Evolutionary conservation across 1,139 yeast genomes (phyloP).

Genomic region (Arxiozyma telluris): DNA sequence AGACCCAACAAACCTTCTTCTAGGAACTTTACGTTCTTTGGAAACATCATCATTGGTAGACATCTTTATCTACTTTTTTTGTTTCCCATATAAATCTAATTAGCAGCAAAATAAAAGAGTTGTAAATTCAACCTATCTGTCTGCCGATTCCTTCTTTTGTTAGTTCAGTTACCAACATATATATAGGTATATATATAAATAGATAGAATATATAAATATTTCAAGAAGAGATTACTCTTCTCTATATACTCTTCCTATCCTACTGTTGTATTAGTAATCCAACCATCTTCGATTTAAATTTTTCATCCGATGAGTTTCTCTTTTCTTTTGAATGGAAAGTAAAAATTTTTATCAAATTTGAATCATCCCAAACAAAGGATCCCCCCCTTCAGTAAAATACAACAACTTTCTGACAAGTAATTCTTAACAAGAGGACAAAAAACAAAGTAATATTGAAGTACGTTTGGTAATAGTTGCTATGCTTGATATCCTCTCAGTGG

Average conservation of each 20-base stretch:
- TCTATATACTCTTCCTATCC: neutral
- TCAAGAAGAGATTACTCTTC: neutral
- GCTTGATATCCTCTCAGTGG: neutral
- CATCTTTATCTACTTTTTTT: neutral
- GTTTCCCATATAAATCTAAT: neutral
- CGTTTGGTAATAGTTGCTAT: neutral
- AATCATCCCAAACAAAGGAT: neutral
- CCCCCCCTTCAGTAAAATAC: neutral
- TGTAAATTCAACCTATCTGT: neutral
- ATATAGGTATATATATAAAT: too few relatives aligned
- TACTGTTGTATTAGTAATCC: neutral
- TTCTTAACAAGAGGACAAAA: neutral
- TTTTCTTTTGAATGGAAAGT: neutral
- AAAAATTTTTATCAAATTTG: too few relatives aligned
- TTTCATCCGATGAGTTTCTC: neutral
- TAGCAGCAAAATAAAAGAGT: too few relatives aligned
- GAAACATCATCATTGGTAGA: neutral
- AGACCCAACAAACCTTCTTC: slow-evolving; percentile 40
- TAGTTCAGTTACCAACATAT: neutral
- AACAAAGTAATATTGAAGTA: too few relatives aligned
- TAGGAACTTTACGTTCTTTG: slow-evolving; percentile 19
- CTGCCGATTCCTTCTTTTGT: too few relatives aligned
- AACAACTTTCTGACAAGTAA: too few relatives aligned
- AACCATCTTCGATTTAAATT: neutral
- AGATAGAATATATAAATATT: too few relatives aligned